These are phyloP conservation scores for Ceratocystis albifundus DNA, from an alignment of 2,329 filamentous ascomycete genomes.

Conservation along the genomic window DNA sequence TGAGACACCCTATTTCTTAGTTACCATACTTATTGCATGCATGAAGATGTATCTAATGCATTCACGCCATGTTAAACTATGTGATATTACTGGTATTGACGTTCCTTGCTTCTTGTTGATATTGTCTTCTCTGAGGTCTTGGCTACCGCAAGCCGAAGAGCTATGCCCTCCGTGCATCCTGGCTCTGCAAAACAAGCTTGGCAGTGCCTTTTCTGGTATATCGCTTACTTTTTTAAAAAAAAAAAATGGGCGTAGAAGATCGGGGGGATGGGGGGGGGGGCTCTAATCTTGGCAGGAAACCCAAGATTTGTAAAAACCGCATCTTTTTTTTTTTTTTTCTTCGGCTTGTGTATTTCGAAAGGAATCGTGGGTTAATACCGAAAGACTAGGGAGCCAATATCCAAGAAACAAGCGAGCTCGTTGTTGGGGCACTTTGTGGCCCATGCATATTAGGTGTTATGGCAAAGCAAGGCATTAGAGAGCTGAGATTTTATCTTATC, in stretches of 20 bases:
- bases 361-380: not conserved
- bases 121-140: not conserved
- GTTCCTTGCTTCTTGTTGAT: not conserved
- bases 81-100: not conserved
- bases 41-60: not conserved
- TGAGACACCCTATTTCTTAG: not conserved
- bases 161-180: not conserved
- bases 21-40: not conserved
- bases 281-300: constrained; percentile 2
- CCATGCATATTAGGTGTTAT: not conserved
- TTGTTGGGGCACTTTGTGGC: not conserved
- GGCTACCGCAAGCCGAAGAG: not conserved
- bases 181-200: constrained; percentile 3
- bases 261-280: not conserved
- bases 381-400: not conserved
- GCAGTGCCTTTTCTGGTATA: not conserved
- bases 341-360: not conserved
- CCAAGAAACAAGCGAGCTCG: not conserved
- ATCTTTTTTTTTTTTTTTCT: not conserved
- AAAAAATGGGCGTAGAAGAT: too few relatives aligned
- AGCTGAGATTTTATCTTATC: not conserved
- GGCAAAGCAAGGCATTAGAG: not conserved
- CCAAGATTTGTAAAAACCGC: not conserved
- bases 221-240: too few relatives aligned
- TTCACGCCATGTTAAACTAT: not conserved